Conservation (phyloP, 2,329 filamentous ascomycete species). For the Phyllosticta citriasiana region DNA sequence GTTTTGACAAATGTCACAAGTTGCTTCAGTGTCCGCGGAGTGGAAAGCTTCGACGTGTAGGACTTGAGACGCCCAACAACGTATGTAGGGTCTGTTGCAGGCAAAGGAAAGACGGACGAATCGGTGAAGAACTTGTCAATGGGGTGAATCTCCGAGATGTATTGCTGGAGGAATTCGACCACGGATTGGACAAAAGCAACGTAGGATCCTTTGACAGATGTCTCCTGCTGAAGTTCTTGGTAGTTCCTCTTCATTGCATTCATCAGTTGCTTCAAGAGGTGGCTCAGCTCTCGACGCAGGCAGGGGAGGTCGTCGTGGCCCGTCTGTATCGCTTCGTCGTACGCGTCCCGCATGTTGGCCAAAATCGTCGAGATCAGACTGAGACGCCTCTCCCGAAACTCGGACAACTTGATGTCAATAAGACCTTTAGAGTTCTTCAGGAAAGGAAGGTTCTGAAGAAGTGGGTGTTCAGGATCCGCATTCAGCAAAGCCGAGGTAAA, state of each 20-base stretch:
- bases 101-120: slow-evolving; percentile 49
- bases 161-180: slow-evolving; percentile 50
- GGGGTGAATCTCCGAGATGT: slow-evolving; percentile 46
- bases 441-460: slow-evolving; percentile 52
- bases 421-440: slow-evolving; percentile 17
- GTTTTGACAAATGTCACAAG: slow-evolving; percentile 50
- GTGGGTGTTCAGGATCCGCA: slow-evolving; percentile 31
- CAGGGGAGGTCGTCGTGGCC: slow-evolving; percentile 13
- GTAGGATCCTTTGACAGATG: slow-evolving; percentile 41
- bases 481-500: slow-evolving; percentile 47
- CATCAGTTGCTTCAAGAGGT: slow-evolving; percentile 49
- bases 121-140: slow-evolving; percentile 52
- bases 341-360: slow-evolving; percentile 47
- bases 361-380: slow-evolving; percentile 46
- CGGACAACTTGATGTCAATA: slow-evolving; percentile 40
- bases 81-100: slow-evolving; percentile 50
- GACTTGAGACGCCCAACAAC: slow-evolving; percentile 51
- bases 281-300: slow-evolving; percentile 38
- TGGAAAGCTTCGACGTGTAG: slow-evolving; percentile 45
- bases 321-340: slow-evolving; percentile 14
- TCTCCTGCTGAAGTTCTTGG: slow-evolving; percentile 37
- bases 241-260: slow-evolving; percentile 52
- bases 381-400: slow-evolving; percentile 45
- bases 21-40: slow-evolving; percentile 41
- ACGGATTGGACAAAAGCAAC: slow-evolving; percentile 52